Evolutionary conservation across 169 alveolate genomes (phyloP).

Genomic region (Cyclospora cayetanensis): DNA sequence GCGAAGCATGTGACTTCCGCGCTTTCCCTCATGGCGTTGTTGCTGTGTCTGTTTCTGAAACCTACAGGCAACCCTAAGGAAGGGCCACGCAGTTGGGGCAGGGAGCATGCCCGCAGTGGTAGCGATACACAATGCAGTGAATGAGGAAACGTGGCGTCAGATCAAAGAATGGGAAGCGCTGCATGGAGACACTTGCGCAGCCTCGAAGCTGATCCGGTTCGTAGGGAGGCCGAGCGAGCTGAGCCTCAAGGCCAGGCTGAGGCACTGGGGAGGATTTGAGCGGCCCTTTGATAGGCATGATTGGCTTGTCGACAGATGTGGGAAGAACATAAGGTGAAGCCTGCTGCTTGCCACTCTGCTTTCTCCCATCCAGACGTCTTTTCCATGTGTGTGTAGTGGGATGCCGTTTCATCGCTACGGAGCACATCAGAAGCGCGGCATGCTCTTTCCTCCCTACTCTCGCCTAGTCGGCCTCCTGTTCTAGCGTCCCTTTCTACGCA

Average conservation of each 20-base stretch:
- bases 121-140: slow-evolving; percentile 70
- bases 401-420: too few species aligned
- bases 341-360: too few species aligned
- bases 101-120: slow-evolving; percentile 47
- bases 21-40: neutral
- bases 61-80: slow-evolving; percentile 45
- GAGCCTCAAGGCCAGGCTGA: neutral
- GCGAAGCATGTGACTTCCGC: too few species aligned
- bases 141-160: slow-evolving; percentile 58
- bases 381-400: too few species aligned
- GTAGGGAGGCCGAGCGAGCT: slow-evolving; percentile 54
- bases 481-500: too few species aligned
- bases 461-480: too few species aligned
- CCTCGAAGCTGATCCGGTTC: slow-evolving; percentile 62
- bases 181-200: slow-evolving; percentile 48
- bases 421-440: too few species aligned
- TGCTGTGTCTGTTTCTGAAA: too few species aligned
- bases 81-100: slow-evolving; percentile 61
- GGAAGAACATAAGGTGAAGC: slow-evolving; percentile 36
- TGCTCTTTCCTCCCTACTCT: too few species aligned
- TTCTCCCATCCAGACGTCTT: too few species aligned
- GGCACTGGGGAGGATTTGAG: neutral
- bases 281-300: slow-evolving; percentile 71
- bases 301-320: slow-evolving; percentile 74
- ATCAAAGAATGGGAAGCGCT: slow-evolving; percentile 3